phyloP scores from a whole-genome alignment of 305 asterid species.

The Ruellia speciosa region DNA sequence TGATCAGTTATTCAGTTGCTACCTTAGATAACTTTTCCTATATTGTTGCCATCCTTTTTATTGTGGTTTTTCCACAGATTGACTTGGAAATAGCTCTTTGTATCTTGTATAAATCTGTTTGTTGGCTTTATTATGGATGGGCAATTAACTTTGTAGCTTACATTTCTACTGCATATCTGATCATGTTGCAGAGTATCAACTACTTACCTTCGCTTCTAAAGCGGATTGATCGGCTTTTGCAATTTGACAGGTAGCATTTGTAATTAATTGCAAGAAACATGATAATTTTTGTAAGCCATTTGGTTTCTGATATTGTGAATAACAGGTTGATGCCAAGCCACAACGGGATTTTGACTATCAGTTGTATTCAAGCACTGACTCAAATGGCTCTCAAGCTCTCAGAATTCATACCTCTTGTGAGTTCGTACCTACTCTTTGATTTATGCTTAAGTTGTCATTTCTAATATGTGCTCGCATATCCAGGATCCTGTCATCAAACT shows the following conservation, averaged over 20 bases:
- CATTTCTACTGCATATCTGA: conserved; percentile 27
- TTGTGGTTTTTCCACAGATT: no score
- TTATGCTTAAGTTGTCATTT: conserved; percentile 19
- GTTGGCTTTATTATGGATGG: no score
- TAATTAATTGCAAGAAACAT: conserved; percentile 14
- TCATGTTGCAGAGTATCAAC: conserved; percentile 57
- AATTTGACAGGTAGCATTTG: conserved; percentile 75
- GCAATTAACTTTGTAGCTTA: conserved; percentile 17
- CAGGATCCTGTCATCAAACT: conserved; percentile 71
- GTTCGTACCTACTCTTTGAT: conserved; percentile 25
- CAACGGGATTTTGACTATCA: conserved; percentile 81
- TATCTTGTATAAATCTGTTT: no score
- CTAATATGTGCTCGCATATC: conserved; percentile 30
- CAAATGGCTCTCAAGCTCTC: conserved; percentile 87
- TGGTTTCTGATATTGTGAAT: conserved; percentile 22
- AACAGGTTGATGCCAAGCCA: conserved; percentile 95
- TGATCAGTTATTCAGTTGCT: no score
- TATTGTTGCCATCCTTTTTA: no score
- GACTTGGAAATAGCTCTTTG: no score
- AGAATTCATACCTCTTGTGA: conserved; percentile 76
- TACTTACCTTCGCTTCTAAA: conserved; percentile 82
- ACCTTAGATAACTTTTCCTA: no score
- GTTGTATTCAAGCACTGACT: conserved; percentile 75
- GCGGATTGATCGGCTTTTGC: conserved; percentile 91
- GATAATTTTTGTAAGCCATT: conserved; percentile 10